A percentile compares a stretch with the other conserved stretches of the same genome.
These are phyloP conservation scores for Daedaleopsis nitida DNA, from an alignment of 768 basidiomycete species.

Conservation along the genomic window DNA sequence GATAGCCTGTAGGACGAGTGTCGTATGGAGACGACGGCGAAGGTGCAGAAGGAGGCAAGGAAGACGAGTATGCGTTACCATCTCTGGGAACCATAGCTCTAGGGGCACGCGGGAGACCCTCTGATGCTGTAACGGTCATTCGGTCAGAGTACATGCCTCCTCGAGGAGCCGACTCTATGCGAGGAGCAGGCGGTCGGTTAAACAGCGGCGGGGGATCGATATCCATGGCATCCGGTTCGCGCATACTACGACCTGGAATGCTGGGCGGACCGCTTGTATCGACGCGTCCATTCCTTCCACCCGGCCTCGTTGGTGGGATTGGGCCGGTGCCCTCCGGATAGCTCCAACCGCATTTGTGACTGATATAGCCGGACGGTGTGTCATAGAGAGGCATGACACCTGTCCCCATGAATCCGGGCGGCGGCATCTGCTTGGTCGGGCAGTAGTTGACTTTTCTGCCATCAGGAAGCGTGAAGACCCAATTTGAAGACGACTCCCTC, in stretches of 20 bases:
- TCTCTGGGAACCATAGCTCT: conserved; percentile 33
- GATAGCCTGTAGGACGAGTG: neutral
- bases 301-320: neutral
- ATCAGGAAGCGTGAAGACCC: neutral
- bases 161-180: neutral
- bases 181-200: conserved; percentile 11
- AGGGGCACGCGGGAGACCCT: conserved; percentile 31
- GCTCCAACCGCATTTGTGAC: neutral
- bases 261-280: neutral
- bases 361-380: neutral
- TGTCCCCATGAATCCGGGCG: neutral
- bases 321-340: neutral
- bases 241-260: neutral
- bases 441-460: neutral
- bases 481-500: no score
- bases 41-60: neutral
- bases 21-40: neutral
- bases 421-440: neutral
- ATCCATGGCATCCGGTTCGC: conserved; percentile 22
- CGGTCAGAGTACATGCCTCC: conserved; percentile 37
- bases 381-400: neutral
- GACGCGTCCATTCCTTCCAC: conserved; percentile 3
- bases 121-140: conserved; percentile 20
- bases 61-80: neutral
- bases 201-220: conserved; percentile 21